Conservation (phyloP, 2,329 filamentous ascomycete genomes). For the Nemania diffusa region DNA sequence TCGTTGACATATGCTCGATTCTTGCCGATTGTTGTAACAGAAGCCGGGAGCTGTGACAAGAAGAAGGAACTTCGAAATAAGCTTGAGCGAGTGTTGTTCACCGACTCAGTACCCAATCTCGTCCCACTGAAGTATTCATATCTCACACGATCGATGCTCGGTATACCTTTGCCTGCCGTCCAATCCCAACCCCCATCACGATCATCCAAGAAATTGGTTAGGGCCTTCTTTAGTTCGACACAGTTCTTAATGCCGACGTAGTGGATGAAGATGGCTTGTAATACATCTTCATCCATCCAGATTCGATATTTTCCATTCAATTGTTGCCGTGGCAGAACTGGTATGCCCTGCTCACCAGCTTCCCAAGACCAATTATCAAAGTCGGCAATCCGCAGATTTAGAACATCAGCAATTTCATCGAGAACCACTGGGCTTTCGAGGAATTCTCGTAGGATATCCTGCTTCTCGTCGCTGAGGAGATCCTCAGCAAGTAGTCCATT, state of each 20-base stretch:
- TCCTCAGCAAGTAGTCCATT: conserved; percentile 54
- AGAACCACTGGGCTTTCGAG: conserved; percentile 53
- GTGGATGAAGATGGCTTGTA: conserved; percentile 58
- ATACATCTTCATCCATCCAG: conserved; percentile 58
- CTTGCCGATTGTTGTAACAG: conserved; percentile 23
- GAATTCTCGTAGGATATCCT: conserved; percentile 53
- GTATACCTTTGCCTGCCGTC: conserved; percentile 9
- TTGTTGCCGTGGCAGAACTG: conserved; percentile 55
- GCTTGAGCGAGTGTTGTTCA: not conserved
- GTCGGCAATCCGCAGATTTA: conserved; percentile 56
- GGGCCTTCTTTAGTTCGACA: conserved; percentile 44
- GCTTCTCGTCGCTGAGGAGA: conserved; percentile 56
- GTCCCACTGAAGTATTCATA: conserved; percentile 38
- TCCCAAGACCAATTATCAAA: conserved; percentile 57
- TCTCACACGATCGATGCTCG: conserved; percentile 11
- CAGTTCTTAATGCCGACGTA: conserved; percentile 54
- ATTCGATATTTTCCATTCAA: conserved; percentile 58
- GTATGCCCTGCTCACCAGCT: conserved; percentile 53
- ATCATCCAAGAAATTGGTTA: conserved; percentile 38
- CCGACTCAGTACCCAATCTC: not conserved
- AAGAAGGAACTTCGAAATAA: conserved; percentile 49
- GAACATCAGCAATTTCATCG: conserved; percentile 55
- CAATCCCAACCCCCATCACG: conserved; percentile 32
- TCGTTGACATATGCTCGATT: conserved; percentile 37
- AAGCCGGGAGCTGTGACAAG: conserved; percentile 49